These are phyloP conservation scores for Phialophora expanda DNA, from an alignment of 2,329 filamentous ascomycete species.

Conservation along the genomic window DNA sequence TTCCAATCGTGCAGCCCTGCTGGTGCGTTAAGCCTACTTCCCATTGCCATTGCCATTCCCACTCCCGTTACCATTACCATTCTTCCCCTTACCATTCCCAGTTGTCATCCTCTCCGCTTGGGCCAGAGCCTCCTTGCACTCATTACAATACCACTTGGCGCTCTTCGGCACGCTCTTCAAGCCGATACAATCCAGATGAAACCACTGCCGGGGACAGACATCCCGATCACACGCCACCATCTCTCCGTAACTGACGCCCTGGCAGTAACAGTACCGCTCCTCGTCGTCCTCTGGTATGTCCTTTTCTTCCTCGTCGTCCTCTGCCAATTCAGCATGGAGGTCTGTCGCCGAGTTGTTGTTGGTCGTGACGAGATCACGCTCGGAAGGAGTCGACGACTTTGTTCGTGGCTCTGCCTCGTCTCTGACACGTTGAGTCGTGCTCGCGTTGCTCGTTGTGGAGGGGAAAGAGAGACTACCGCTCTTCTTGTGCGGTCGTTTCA, in stretches of 20 bases:
- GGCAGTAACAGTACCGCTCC: slow-evolving; percentile 78
- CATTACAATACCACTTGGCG: slow-evolving; percentile 82
- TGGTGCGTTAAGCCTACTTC: not conserved
- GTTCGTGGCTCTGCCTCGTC: slow-evolving; percentile 25
- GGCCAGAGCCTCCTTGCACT: slow-evolving; percentile 65
- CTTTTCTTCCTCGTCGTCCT: slow-evolving; percentile 34
- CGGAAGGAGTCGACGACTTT: slow-evolving; percentile 23
- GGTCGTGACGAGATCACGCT: slow-evolving; percentile 35
- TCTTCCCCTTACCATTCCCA: slow-evolving; percentile 16
- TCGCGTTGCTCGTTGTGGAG: slow-evolving; percentile 1
- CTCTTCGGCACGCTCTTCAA: slow-evolving; percentile 79
- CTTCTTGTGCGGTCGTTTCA: slow-evolving; percentile 48
- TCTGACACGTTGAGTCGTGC: slow-evolving; percentile 16
- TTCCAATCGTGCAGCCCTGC: not conserved
- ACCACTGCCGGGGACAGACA: slow-evolving; percentile 77
- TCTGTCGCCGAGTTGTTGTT: not conserved
- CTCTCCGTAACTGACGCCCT: slow-evolving; percentile 78
- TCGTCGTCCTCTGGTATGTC: slow-evolving; percentile 67
- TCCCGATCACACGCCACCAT: slow-evolving; percentile 83
- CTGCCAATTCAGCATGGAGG: slow-evolving; percentile 38
- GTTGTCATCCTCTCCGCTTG: slow-evolving; percentile 22
- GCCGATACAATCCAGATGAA: slow-evolving; percentile 81
- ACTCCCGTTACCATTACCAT: slow-evolving; percentile 21
- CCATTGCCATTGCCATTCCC: slow-evolving; percentile 10
- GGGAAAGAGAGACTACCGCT: slow-evolving; percentile 41